Percentiles rank a stretch among this genome's conserved stretches.
Conservation (phyloP, 2,329 filamentous ascomycete genomes). For the Onygenales sp. region DNA sequence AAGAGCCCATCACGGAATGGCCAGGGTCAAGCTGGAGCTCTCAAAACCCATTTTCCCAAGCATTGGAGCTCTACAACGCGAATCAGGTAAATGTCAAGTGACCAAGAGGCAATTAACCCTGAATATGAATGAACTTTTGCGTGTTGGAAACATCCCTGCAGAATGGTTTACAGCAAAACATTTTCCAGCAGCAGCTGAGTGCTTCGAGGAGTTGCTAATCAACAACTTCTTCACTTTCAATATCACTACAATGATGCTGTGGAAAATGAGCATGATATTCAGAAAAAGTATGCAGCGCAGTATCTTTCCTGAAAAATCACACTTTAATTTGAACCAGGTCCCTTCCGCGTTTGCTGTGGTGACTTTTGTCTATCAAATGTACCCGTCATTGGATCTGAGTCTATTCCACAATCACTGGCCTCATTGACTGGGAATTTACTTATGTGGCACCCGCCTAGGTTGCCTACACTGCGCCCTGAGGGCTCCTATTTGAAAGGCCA, state of each 20-base stretch:
- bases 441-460: constrained; percentile 8
- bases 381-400: constrained; percentile 10
- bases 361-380: constrained; percentile 19
- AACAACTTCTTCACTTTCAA: constrained; percentile 17
- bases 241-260: constrained; percentile 34
- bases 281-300: constrained; percentile 35
- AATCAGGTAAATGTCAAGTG: not conserved
- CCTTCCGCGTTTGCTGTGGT: constrained; percentile 20
- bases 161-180: not conserved
- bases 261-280: constrained; percentile 27
- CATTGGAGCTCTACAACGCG: constrained; percentile 10
- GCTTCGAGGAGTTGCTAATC: constrained; percentile 5
- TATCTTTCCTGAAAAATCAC: constrained; percentile 29
- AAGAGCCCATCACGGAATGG: constrained; percentile 12
- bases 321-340: constrained; percentile 7
- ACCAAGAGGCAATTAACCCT: constrained; percentile 5
- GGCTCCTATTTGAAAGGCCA: constrained; percentile 10
- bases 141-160: constrained; percentile 4
- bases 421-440: constrained; percentile 21
- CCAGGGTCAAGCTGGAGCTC: constrained; percentile 11
- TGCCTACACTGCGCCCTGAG: constrained; percentile 6
- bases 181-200: constrained; percentile 3
- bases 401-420: constrained; percentile 1
- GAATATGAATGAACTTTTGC: constrained; percentile 10
- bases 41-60: constrained; percentile 10